Conservation (phyloP, 345 rosid genomes). For the Camelina neglecta region DNA sequence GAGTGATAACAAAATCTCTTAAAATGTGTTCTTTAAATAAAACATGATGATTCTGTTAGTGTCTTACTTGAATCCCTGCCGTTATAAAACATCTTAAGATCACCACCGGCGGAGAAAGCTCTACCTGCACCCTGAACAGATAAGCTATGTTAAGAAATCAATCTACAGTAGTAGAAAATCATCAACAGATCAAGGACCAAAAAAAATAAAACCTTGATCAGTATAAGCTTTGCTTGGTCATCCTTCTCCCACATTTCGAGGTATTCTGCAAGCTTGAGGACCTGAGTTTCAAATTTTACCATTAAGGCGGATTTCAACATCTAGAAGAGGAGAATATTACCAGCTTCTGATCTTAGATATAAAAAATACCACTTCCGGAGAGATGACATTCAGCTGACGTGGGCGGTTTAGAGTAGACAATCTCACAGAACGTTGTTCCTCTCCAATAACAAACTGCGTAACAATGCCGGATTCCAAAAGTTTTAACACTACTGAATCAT, state of each 20-base stretch:
- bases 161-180: neutral
- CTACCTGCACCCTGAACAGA: slow-evolving; percentile 78
- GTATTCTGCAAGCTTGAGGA: slow-evolving; percentile 68
- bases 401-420: slow-evolving; percentile 79
- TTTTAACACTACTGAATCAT: neutral
- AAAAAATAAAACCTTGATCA: slow-evolving; percentile 65
- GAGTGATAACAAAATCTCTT: neutral
- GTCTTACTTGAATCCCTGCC: slow-evolving; percentile 77
- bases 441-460: slow-evolving; percentile 78
- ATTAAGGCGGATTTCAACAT: slow-evolving; percentile 20
- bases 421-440: slow-evolving; percentile 63
- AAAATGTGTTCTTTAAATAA: neutral
- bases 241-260: slow-evolving; percentile 89
- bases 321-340: slow-evolving; percentile 10
- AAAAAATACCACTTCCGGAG: slow-evolving; percentile 70
- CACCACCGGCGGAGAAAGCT: slow-evolving; percentile 98
- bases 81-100: slow-evolving; percentile 83
- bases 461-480: neutral
- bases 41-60: neutral
- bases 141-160: neutral
- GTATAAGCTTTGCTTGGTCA: slow-evolving; percentile 57
- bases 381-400: slow-evolving; percentile 85
- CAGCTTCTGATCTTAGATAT: slow-evolving; percentile 7
- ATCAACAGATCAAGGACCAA: slow-evolving; percentile 4
- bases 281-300: slow-evolving; percentile 49